phyloP scores from a whole-genome alignment of 1,284 basidiomycete genomes.

The Ceratobasidium sp. region DNA sequence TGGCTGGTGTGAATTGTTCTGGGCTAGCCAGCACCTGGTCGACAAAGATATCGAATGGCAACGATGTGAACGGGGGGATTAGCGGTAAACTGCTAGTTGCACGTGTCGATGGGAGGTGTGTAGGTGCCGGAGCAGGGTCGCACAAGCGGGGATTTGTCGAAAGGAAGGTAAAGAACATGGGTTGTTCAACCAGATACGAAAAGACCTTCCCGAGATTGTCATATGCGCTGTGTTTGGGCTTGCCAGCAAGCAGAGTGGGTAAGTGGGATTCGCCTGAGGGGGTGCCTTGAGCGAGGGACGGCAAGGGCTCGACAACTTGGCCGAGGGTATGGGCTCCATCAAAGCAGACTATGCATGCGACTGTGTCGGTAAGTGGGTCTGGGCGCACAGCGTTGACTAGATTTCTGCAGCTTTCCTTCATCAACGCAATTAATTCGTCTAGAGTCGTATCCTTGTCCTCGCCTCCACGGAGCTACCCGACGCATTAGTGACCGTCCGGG shows the following conservation, averaged over 20 bases:
- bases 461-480: neutral
- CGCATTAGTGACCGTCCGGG: neutral
- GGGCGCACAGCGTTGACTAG: neutral
- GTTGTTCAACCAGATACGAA: neutral
- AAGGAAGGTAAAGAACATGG: neutral
- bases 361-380: neutral
- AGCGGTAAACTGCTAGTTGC: neutral
- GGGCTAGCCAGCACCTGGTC: neutral
- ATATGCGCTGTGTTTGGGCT: neutral
- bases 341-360: neutral
- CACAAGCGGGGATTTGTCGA: constrained; percentile 1
- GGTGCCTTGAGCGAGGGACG: too few species aligned
- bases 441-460: neutral
- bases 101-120: neutral
- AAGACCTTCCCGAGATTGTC: constrained; percentile 1
- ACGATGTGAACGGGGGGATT: neutral
- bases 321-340: neutral
- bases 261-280: too few species aligned
- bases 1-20: neutral
- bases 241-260: too few species aligned
- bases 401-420: neutral
- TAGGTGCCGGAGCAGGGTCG: neutral
- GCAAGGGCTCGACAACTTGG: neutral
- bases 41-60: neutral
- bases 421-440: neutral